Evolutionary conservation across 2,329 filamentous ascomycete genomes (phyloP).

Genomic region (Diaporthe sp.): DNA sequence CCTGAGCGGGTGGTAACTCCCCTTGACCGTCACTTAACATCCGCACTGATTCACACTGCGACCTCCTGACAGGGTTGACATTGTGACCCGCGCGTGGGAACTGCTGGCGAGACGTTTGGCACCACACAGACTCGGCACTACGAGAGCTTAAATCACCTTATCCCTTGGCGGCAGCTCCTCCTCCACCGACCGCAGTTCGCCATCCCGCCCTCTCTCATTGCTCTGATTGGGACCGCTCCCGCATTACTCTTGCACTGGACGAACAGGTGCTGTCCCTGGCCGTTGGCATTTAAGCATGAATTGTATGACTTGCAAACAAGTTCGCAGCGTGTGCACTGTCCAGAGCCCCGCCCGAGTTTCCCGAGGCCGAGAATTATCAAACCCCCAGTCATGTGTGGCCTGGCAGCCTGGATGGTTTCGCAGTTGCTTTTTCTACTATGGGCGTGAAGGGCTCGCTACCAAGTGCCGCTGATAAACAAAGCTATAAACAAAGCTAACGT

Average conservation of each 20-base stretch:
- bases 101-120: slow-evolving; percentile 25
- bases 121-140: slow-evolving; percentile 17
- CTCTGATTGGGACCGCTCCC: not conserved
- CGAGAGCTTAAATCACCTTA: slow-evolving; percentile 12
- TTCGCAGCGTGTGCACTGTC: not conserved
- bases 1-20: not conserved
- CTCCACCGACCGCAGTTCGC: not conserved
- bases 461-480: not conserved
- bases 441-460: too few species aligned
- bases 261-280: not conserved
- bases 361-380: not conserved
- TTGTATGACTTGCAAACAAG: not conserved
- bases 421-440: not conserved
- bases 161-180: not conserved
- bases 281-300: not conserved
- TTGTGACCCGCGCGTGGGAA: slow-evolving; percentile 12
- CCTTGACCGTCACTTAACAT: not conserved
- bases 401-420: too few species aligned
- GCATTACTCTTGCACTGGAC: slow-evolving; percentile 15
- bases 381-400: not conserved
- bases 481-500: not conserved
- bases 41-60: not conserved
- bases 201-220: not conserved
- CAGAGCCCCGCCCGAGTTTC: not conserved
- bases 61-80: slow-evolving; percentile 13